Base-by-base conservation (phyloP, 306 rosid species). In the Aeschynomene evenia region DNA sequence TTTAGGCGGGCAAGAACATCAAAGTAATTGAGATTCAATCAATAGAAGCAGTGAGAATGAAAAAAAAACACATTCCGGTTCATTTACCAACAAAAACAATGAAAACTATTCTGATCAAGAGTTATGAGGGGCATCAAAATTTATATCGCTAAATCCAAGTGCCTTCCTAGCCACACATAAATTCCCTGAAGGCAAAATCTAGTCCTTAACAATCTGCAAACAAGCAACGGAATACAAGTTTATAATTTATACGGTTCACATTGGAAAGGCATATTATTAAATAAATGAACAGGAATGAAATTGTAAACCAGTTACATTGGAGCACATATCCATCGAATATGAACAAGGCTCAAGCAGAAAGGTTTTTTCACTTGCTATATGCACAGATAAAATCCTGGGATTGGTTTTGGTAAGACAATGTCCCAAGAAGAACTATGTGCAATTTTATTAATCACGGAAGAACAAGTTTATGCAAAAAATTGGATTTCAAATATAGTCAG, bases 311-410 rank as follows among this genome's bases (percentile, higher is more conserved):
- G 69, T 70, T 74, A 78, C 96, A 88, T 86, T 92, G 98, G 96
- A 92, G 88, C 89, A 42, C 77, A 82, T 83, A 89, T 76, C 89
- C 86, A 79, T 68, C 22, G 61, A 71, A 19, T 40, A 48, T 42
- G 83, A 77, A 87, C 93, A 84, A 66, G 80, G 68, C 92, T 92
- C 92, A 92, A 92, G 96, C 95, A 92, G 92, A 92, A 61, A 72
- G 96, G 96, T 74, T 77, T 46, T n/a, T n/a, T 28, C 0, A 70
- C 49, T 86, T 61, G 34, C 31, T 89, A 15, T 87, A 69, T 70
- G 91, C 96, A 87, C 90, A 85, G 2, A 92, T 86, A 89, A 86
- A 89, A 92, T 84, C 96, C 76, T 78, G 80, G 73, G 80, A 86
- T 69, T 75, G 23, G 72, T 21, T 40, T 56, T 69, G 20, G 10